Conservation (phyloP, 805 yeast genomes). For the Candida xyloterini region DNA sequence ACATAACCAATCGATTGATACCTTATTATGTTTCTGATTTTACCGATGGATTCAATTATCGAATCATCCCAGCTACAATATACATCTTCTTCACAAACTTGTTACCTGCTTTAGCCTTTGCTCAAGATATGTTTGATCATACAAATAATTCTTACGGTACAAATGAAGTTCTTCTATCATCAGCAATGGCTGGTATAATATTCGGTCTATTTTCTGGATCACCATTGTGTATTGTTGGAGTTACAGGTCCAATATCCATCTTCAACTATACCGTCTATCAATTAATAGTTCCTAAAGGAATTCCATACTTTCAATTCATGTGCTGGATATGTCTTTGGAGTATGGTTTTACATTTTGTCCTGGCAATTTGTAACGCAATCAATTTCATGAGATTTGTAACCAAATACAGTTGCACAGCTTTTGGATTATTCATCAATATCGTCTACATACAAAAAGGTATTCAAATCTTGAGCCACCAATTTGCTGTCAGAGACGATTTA, state of each 20-base stretch:
- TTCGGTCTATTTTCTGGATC: constrained; percentile 88
- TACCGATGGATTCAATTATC: constrained; percentile 76
- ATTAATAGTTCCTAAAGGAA: constrained; percentile 52
- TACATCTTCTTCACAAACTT: constrained; percentile 87
- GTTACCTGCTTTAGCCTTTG: constrained; percentile 92
- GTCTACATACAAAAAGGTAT: constrained; percentile 90
- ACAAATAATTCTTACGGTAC: constrained; percentile 87
- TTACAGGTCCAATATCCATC: constrained; percentile 92
- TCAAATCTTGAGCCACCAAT: constrained; percentile 74
- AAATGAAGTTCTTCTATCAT: constrained; percentile 79
- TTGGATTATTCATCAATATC: constrained; percentile 86
- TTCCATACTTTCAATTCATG: constrained; percentile 82
- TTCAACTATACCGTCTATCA: constrained; percentile 89
- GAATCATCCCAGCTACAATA: constrained; percentile 82
- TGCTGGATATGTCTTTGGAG: constrained; percentile 95
- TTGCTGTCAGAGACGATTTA: constrained; percentile 37
- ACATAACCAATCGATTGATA: constrained; percentile 43
- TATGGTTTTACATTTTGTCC: constrained; percentile 70
- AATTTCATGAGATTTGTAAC: constrained; percentile 69
- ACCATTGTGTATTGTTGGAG: constrained; percentile 94
- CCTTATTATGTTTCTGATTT: constrained; percentile 79
- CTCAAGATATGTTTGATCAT: constrained; percentile 94
- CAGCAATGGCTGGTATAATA: constrained; percentile 85
- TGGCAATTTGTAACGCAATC: constrained; percentile 70
- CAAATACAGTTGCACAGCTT: constrained; percentile 83